Percentiles rank a stretch among this genome's conserved stretches.
Conservation (phyloP, 208 protist species). For the Crithidia mellificae region DNA sequence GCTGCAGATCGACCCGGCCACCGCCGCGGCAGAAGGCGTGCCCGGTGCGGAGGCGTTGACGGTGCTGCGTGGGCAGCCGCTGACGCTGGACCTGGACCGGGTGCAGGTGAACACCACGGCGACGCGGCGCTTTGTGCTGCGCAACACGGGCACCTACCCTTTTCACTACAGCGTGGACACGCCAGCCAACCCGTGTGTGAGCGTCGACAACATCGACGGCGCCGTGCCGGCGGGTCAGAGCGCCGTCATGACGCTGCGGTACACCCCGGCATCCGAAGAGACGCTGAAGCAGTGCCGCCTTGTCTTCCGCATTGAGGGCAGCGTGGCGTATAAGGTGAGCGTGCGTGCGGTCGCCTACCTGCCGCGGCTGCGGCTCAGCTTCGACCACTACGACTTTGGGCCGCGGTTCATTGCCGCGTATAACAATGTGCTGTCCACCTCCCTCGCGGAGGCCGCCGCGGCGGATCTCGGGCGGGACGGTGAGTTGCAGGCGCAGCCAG, state of each 20-base stretch:
- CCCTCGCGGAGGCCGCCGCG: constrained; percentile 2
- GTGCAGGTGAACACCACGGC: constrained; percentile 92
- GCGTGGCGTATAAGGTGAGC: constrained; percentile 77
- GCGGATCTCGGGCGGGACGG: neutral
- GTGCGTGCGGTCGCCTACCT: constrained; percentile 77
- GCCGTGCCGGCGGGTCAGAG: constrained; percentile 72
- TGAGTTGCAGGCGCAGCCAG: neutral
- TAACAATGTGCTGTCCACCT: constrained; percentile 26
- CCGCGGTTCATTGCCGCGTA: constrained; percentile 84
- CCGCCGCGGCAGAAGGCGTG: neutral
- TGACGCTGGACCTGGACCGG: constrained; percentile 86
- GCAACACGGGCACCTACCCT: constrained; percentile 90
- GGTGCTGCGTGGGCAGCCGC: constrained; percentile 41
- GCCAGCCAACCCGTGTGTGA: constrained; percentile 50
- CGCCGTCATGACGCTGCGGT: constrained; percentile 70
- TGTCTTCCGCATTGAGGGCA: constrained; percentile 78
- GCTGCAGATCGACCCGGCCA: constrained; percentile 64
- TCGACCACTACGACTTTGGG: constrained; percentile 91
- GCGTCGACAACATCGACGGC: constrained; percentile 59
- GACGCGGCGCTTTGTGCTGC: constrained; percentile 74
- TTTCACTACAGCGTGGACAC: constrained; percentile 85
- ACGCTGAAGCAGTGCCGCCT: constrained; percentile 70
- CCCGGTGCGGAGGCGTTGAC: constrained; percentile 28
- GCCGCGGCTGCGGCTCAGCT: constrained; percentile 90
- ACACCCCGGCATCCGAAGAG: constrained; percentile 78